Percentiles rank a stretch among this genome's conserved stretches.
These are phyloP conservation scores for Coffea humblotiana DNA, from an alignment of 305 asterid genomes.

Conservation along the genomic window DNA sequence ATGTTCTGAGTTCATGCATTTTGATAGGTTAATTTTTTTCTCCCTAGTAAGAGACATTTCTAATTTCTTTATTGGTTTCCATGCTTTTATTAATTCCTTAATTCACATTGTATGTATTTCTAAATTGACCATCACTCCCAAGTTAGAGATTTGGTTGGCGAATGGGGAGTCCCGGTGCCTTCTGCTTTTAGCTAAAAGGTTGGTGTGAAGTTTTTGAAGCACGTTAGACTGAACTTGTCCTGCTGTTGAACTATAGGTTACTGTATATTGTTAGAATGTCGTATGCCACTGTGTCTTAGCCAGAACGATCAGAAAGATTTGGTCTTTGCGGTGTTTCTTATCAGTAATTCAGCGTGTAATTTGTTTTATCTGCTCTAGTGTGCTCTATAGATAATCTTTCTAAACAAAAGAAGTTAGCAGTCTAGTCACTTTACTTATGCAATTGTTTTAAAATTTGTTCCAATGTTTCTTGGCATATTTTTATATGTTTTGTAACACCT, in stretches of 20 bases:
- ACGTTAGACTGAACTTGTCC: neutral
- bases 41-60: neutral
- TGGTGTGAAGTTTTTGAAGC: neutral
- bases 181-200: neutral
- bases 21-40: neutral
- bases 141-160: neutral
- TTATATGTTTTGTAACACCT: neutral
- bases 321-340: neutral
- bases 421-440: neutral
- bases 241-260: neutral
- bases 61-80: neutral
- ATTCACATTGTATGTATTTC: neutral
- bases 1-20: neutral
- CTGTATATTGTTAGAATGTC: neutral
- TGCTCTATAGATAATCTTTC: neutral
- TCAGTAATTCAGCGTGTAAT: neutral
- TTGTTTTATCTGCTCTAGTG: neutral
- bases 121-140: neutral
- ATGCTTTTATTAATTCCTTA: neutral
- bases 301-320: neutral
- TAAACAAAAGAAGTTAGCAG: neutral
- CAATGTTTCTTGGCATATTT: conserved; percentile 11
- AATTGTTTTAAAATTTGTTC: neutral
- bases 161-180: neutral
- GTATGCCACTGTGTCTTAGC: neutral